Evolutionary conservation across 257 asterid genomes (phyloP).

Genomic region (Penstemon newberryi): DNA sequence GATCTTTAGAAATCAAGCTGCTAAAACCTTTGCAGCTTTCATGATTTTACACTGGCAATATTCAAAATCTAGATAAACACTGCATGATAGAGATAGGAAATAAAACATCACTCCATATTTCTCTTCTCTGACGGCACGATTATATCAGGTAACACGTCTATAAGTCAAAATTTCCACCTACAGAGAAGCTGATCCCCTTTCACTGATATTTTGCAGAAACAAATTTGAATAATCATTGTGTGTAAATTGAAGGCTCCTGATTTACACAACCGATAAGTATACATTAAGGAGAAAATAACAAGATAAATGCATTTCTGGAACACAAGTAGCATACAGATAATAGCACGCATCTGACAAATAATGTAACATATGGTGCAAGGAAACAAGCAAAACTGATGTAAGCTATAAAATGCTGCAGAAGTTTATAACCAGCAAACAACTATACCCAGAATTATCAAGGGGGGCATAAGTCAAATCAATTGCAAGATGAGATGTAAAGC

Average conservation of each 20-base stretch:
- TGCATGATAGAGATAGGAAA: conserved; percentile 16
- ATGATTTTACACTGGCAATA: background rate
- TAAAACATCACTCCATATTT: conserved; percentile 12
- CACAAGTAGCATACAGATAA: background rate
- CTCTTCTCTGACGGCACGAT: conserved; percentile 4
- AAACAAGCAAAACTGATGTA: conserved; percentile 13
- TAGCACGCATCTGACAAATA: conserved; percentile 1
- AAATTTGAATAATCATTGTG: background rate
- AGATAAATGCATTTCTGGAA: background rate
- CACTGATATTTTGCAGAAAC: conserved; percentile 1
- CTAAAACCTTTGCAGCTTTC: conserved; percentile 9
- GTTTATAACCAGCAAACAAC: conserved; percentile 16
- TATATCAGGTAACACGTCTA: background rate
- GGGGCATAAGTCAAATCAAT: conserved; percentile 12
- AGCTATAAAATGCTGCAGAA: conserved; percentile 5
- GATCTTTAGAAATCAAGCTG: conserved; percentile 18
- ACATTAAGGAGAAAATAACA: background rate
- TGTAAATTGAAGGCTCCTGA: background rate
- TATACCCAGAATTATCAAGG: conserved; percentile 1
- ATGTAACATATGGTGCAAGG: background rate
- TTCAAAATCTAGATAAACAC: conserved; percentile 6
- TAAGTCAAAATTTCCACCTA: conserved; percentile 5
- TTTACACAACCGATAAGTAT: conserved; percentile 4
- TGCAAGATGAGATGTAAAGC: conserved; percentile 14
- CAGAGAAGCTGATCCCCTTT: conserved; percentile 1